phyloP scores from a whole-genome alignment of 1,284 basidiomycete species.

The Heterobasidion irregulare region DNA sequence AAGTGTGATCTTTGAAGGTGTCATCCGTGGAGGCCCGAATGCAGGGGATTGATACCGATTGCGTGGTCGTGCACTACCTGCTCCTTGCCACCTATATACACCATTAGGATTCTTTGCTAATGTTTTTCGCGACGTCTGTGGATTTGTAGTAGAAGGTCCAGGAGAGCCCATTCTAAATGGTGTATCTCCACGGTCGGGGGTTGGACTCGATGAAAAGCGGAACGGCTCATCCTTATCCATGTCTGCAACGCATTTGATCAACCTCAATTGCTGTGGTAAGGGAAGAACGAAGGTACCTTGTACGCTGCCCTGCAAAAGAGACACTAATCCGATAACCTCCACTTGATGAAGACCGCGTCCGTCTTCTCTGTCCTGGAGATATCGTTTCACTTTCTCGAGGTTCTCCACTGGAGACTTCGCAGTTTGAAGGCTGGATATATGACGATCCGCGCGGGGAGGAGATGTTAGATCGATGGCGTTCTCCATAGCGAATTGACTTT shows the following conservation, averaged over 20 bases:
- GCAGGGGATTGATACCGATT: slow-evolving; percentile 64
- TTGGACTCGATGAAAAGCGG: slow-evolving; percentile 43
- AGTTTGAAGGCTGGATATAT: not conserved
- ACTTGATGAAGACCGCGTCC: too few species aligned
- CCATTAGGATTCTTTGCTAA: slow-evolving; percentile 67
- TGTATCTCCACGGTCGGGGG: slow-evolving; percentile 34
- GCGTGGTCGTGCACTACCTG: slow-evolving; percentile 53
- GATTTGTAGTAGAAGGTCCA: slow-evolving; percentile 9
- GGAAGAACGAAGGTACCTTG: too few species aligned
- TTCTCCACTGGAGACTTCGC: not conserved
- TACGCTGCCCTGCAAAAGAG: too few species aligned
- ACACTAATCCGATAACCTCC: too few species aligned
- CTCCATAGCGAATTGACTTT: not conserved
- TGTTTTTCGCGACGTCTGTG: slow-evolving; percentile 35
- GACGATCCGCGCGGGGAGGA: not conserved
- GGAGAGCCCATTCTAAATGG: slow-evolving; percentile 24
- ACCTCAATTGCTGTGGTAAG: too few species aligned
- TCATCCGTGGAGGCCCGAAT: slow-evolving; percentile 42
- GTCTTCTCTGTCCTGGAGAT: not conserved
- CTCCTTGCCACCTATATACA: slow-evolving; percentile 57
- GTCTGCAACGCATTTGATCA: not conserved
- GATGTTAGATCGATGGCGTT: not conserved
- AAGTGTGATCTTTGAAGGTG: slow-evolving; percentile 29
- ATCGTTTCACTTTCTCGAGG: not conserved
- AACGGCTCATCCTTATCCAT: slow-evolving; percentile 33